Conservation (phyloP, 495 filamentous ascomycete species). For the Neurospora africana region DNA sequence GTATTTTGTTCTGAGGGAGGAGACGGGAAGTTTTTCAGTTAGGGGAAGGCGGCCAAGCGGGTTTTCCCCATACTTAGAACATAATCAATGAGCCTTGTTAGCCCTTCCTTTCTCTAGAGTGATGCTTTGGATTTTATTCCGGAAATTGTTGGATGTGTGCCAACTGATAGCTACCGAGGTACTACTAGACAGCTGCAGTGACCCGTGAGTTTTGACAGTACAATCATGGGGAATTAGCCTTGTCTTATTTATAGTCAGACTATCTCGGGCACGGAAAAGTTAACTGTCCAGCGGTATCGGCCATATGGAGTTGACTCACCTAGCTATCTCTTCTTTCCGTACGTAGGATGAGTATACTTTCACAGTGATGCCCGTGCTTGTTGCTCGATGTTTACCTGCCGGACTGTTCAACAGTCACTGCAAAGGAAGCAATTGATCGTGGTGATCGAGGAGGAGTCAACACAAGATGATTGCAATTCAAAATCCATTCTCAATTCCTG, state of each 20-base stretch:
- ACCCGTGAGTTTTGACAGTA: background rate
- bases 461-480: background rate
- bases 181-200: background rate
- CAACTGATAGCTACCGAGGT: background rate
- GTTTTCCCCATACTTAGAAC: background rate
- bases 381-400: background rate
- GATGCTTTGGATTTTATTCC: background rate
- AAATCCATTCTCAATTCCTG: background rate
- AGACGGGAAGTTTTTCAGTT: background rate
- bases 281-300: background rate
- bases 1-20: background rate
- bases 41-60: background rate
- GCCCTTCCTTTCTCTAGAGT: background rate
- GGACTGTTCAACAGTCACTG: background rate
- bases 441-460: background rate
- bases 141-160: background rate
- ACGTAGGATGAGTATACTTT: background rate
- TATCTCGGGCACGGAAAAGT: background rate
- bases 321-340: background rate
- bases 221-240: background rate
- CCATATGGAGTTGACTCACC: background rate
- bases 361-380: background rate
- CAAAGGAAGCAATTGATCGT: background rate
- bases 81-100: background rate
- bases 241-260: background rate